phyloP scores from a whole-genome alignment of 176 grass and related monocot genomes.

The Hordeum vulgare region MorexV3_pseudomolecules_assembly NC_058522.1:48663565-48664064 shows the following conservation, averaged over 20 bases:
- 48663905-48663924: slow-evolving; percentile 37
- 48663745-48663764: slow-evolving; percentile 78
- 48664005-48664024: slow-evolving; percentile 79
- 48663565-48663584: neutral
- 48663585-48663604: neutral
- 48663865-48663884: slow-evolving; percentile 55
- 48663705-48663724: slow-evolving; percentile 51
- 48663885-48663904: slow-evolving; percentile 88
- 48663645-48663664: neutral
- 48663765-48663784: slow-evolving; percentile 68
- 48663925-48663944: neutral
- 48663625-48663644: neutral
- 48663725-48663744: slow-evolving; percentile 59
- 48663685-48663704: slow-evolving; percentile 72
- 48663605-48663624: neutral
- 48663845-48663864: slow-evolving; percentile 66
- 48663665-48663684: slow-evolving; percentile 66
- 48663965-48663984: too few species aligned
- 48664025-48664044: slow-evolving; percentile 75
- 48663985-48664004: neutral
- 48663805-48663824: slow-evolving; percentile 60
- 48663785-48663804: slow-evolving; percentile 77
- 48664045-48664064: slow-evolving; percentile 90
- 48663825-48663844: slow-evolving; percentile 51
- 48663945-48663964: neutral